A percentile compares a stretch with the other conserved stretches of the same genome.
These are phyloP conservation scores for Phaeosphaeriaceae sp. DNA, from an alignment of 2,329 filamentous ascomycete genomes.

Conservation along the genomic window DNA sequence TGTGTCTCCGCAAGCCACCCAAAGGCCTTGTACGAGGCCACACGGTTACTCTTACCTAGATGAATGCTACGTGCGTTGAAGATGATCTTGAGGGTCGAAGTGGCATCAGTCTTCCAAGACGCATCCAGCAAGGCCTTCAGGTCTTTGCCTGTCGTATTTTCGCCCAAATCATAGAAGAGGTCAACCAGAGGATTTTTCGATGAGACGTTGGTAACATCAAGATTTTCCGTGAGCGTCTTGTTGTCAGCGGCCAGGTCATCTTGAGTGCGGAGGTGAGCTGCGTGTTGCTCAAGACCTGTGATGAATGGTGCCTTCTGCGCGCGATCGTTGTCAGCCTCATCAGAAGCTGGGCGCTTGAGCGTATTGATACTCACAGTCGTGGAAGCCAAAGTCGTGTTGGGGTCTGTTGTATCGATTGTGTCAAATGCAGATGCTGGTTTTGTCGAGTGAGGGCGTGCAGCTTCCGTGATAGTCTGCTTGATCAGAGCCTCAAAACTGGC, in stretches of 20 bases:
- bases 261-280: slow-evolving; percentile 13
- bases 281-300: slow-evolving; percentile 23
- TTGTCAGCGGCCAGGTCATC: slow-evolving; percentile 39
- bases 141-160: slow-evolving; percentile 45
- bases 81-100: slow-evolving; percentile 64
- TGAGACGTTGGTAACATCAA: slow-evolving; percentile 57
- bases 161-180: slow-evolving; percentile 62
- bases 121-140: slow-evolving; percentile 54
- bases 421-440: slow-evolving; percentile 8
- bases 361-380: slow-evolving; percentile 9
- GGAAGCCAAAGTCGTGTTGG: neutral
- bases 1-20: slow-evolving; percentile 65
- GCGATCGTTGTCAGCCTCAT: slow-evolving; percentile 12
- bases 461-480: slow-evolving; percentile 5
- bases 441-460: neutral
- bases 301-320: slow-evolving; percentile 29
- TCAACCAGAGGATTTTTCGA: slow-evolving; percentile 59
- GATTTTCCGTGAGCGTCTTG: slow-evolving; percentile 62
- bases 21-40: slow-evolving; percentile 60
- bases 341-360: slow-evolving; percentile 19
- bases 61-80: slow-evolving; percentile 69
- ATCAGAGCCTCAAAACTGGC: slow-evolving; percentile 23
- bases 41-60: slow-evolving; percentile 61
- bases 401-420: slow-evolving; percentile 2
- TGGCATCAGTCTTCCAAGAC: slow-evolving; percentile 59